Conservation (phyloP, 2,329 filamentous ascomycete species). For the Claviceps lovelessii region DNA sequence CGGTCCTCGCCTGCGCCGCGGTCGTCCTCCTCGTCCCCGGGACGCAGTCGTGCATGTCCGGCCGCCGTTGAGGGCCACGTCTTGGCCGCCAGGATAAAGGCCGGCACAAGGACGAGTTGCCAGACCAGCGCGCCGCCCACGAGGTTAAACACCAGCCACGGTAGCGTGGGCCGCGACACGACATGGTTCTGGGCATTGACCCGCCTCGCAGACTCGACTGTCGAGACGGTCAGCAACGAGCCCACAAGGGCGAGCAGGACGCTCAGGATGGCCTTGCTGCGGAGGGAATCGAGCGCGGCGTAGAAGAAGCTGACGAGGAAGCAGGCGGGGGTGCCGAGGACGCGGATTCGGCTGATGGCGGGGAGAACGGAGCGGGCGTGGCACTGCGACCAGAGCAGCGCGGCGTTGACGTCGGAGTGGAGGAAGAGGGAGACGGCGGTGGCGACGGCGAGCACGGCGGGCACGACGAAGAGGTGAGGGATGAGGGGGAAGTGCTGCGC, state of each 20-base stretch:
- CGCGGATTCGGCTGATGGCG: conserved; percentile 27
- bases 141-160: conserved; percentile 35
- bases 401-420: conserved; percentile 35
- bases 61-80: conserved; percentile 12
- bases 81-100: conserved; percentile 30
- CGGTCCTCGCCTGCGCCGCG: neutral
- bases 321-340: conserved; percentile 32
- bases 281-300: conserved; percentile 26
- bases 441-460: conserved; percentile 30
- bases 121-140: conserved; percentile 35
- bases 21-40: conserved; percentile 3
- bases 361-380: conserved; percentile 32
- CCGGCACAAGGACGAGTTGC: conserved; percentile 36
- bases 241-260: conserved; percentile 29
- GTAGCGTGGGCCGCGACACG: conserved; percentile 23
- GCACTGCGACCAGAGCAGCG: conserved; percentile 39
- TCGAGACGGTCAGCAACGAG: conserved; percentile 33
- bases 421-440: conserved; percentile 28
- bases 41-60: neutral
- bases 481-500: conserved; percentile 39
- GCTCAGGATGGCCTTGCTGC: conserved; percentile 26
- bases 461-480: conserved; percentile 35
- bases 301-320: conserved; percentile 37
- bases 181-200: conserved; percentile 23
- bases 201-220: conserved; percentile 34